These are phyloP conservation scores for Chimonanthus praecox DNA, from an alignment of 164 flowering plant species.

Conservation along the genomic window DNA sequence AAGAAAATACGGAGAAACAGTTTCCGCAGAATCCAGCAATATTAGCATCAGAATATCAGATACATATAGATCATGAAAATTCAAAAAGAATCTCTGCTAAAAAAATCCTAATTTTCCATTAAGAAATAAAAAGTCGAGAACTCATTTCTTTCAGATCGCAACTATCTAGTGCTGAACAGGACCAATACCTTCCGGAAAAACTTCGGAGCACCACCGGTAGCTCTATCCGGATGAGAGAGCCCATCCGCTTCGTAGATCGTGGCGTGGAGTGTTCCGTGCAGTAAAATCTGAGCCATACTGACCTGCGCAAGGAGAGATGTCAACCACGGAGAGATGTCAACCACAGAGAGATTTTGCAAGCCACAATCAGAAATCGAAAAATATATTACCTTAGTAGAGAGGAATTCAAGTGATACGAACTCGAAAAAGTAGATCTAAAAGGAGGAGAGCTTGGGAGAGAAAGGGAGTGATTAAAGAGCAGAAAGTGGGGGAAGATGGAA, in stretches of 20 bases:
- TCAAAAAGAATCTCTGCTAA: no score
- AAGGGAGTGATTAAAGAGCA: no score
- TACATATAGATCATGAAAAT: no score
- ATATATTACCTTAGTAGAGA: background rate
- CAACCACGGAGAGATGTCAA: background rate
- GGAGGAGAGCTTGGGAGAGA: background rate
- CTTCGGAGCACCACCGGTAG: constrained; percentile 24
- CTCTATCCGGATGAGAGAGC: constrained; percentile 18
- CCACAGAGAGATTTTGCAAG: background rate
- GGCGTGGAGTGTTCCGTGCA: constrained; percentile 62
- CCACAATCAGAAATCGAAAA: background rate
- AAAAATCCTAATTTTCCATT: no score
- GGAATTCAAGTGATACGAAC: background rate
- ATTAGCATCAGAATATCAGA: no score
- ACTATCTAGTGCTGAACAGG: background rate
- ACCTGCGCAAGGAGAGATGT: background rate
- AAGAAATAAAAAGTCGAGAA: no score
- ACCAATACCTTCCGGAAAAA: constrained; percentile 29
- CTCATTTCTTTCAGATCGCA: no score
- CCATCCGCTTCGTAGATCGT: constrained; percentile 48
- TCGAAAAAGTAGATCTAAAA: background rate
- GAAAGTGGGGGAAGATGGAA: no score
- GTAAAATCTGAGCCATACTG: constrained; percentile 36
- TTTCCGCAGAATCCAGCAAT: no score
- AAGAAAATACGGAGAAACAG: no score